Base-by-base conservation (phyloP, 768 basidiomycete species). In the Nevesoporus exiguus region DNA sequence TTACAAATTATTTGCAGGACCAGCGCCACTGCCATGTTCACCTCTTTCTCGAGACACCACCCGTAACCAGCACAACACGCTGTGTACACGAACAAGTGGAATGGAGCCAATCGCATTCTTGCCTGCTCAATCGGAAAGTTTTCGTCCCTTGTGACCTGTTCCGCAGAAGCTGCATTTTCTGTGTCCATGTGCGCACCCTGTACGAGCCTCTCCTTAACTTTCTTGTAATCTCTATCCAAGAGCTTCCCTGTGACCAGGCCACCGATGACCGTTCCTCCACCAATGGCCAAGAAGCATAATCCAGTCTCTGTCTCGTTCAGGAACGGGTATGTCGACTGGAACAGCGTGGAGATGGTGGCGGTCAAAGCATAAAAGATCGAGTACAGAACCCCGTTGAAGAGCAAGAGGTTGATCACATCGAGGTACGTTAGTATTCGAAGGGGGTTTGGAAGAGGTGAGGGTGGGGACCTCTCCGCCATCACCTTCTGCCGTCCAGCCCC, bases 221-320 rank as follows among this genome's bases (percentile, higher is more conserved):
- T 68, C 58, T 61, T 77, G 66, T 85, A 95, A 56, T 90, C 83
- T 58, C 73, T 71, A 59, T 94, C 87, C 9, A 92, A 66, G 11
- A 88, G 61, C 51, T 73, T 79, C 3, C 92, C 91, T 21, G 76
- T 82, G 1, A 76, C 22, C n/a, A 75, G 64, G 19, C 82, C 78
- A 13, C 90, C 85, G 15, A 85, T 46, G 9, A 82, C 68, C 71
- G 84, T 84, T 0, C 92, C 93, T 15, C 81, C 79, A 2, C 90
- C 93, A 47, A 86, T 79, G 1, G 84, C 81, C 50, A 93, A 71
- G 72, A 85, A 94, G 66, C 88, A 92, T 5, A 94, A 70, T 3
- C 92, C 92, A 30, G 89, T 73, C 25, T 80, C 72, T 9, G 77
- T 70, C 60, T 77, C 76, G 56, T 62, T 71, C 45, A 81, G 71